These are phyloP conservation scores for Colletotrichum agaves DNA, from an alignment of 2,329 filamentous ascomycete species.

Conservation along the genomic window DNA sequence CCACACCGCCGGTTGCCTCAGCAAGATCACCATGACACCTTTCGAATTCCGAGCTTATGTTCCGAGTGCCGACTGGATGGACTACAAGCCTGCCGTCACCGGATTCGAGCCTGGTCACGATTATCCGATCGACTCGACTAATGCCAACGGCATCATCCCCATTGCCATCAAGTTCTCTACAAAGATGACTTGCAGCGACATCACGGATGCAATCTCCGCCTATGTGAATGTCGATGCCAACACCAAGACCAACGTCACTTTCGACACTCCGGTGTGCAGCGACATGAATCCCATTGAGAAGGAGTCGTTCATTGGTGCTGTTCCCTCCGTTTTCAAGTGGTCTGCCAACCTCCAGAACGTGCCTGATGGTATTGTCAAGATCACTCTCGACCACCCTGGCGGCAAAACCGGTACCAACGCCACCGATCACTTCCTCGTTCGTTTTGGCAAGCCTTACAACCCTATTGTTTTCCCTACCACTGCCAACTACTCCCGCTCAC, in stretches of 20 bases:
- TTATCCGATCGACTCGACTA: conserved; percentile 62
- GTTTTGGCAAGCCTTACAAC: conserved; percentile 67
- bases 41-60: conserved; percentile 72
- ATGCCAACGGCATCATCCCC: conserved; percentile 50
- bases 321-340: conserved; percentile 65
- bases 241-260: conserved; percentile 55
- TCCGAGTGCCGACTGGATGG: conserved; percentile 44
- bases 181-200: conserved; percentile 68
- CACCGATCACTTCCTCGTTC: conserved; percentile 68
- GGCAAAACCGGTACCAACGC: conserved; percentile 59
- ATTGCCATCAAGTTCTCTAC: conserved; percentile 68
- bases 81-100: conserved; percentile 64
- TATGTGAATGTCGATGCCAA: conserved; percentile 63
- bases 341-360: conserved; percentile 64
- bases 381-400: conserved; percentile 66
- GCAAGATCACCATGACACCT: conserved; percentile 60
- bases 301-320: conserved; percentile 58
- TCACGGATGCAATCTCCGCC: conserved; percentile 61
- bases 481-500: conserved; percentile 62
- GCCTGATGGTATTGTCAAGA: conserved; percentile 68
- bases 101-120: conserved; percentile 71
- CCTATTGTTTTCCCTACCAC: conserved; percentile 66
- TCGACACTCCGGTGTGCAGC: conserved; percentile 56
- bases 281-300: conserved; percentile 47
- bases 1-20: conserved; percentile 65